Percentiles rank a stretch among this genome's conserved stretches.
Conservation (phyloP, 768 basidiomycete species). For the Suillus weaverae region DNA sequence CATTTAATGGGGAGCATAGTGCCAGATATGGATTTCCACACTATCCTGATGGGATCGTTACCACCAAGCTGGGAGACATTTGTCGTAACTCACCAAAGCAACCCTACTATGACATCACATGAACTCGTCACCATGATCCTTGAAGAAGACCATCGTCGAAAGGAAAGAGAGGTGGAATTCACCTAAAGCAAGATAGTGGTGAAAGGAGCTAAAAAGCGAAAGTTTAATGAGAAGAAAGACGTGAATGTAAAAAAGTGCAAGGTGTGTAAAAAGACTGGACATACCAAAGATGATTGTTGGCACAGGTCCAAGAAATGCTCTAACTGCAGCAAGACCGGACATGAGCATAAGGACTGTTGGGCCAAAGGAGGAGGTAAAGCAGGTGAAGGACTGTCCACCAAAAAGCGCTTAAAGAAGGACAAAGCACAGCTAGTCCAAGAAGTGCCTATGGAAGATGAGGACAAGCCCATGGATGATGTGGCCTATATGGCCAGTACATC, state of each 20-base stretch:
- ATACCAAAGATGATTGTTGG: not conserved
- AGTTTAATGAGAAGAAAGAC: not conserved
- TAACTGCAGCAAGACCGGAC: not conserved
- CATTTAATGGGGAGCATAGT: no score
- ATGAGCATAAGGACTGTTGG: not conserved
- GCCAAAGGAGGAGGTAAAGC: not conserved
- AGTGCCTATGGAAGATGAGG: not conserved
- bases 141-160: no score
- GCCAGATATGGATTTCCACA: no score
- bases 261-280: not conserved
- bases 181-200: not conserved
- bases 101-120: no score
- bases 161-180: not conserved
- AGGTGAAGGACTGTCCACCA: not conserved
- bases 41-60: no score
- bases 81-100: no score
- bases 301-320: not conserved
- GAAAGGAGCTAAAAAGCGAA: not conserved
- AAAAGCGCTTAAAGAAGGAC: not conserved
- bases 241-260: not conserved
- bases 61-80: no score
- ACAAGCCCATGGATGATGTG: not conserved
- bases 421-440: not conserved
- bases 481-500: not conserved
- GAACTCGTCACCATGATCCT: no score